phyloP scores from a whole-genome alignment of 2,329 filamentous ascomycete species.

The Trichothecium roseum region DNA sequence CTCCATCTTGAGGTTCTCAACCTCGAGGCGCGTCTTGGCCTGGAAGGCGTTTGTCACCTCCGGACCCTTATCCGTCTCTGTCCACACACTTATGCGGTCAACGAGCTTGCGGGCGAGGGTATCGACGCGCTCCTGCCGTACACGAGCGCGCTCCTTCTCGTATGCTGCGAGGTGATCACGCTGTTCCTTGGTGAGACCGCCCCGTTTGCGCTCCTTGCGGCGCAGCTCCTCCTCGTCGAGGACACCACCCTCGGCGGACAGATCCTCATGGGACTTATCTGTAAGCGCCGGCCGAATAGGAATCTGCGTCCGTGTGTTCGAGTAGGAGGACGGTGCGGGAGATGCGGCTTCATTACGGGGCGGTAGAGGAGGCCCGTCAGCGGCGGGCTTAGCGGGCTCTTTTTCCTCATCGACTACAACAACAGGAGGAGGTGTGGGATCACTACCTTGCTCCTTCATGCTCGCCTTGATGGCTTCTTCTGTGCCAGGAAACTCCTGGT shows the following conservation, averaged over 20 bases:
- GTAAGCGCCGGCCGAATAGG: slow-evolving; percentile 78
- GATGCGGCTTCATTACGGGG: slow-evolving; percentile 25
- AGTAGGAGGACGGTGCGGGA: slow-evolving; percentile 27
- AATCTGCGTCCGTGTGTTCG: slow-evolving; percentile 41
- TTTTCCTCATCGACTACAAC: slow-evolving; percentile 31
- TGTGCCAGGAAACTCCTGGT: slow-evolving; percentile 45
- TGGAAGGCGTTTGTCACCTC: slow-evolving; percentile 86
- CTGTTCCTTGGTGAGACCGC: slow-evolving; percentile 79
- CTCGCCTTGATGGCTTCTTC: slow-evolving; percentile 47
- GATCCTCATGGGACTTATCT: slow-evolving; percentile 61
- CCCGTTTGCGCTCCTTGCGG: slow-evolving; percentile 71
- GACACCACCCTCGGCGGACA: slow-evolving; percentile 54
- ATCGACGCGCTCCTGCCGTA: slow-evolving; percentile 83
- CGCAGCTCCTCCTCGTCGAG: slow-evolving; percentile 46
- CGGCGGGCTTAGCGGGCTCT: slow-evolving; percentile 10
- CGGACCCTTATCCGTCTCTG: slow-evolving; percentile 81
- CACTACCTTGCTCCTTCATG: slow-evolving; percentile 27
- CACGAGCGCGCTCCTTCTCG: slow-evolving; percentile 72
- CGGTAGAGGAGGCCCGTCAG: slow-evolving; percentile 13
- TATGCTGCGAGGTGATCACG: slow-evolving; percentile 82
- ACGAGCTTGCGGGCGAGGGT: slow-evolving; percentile 76
- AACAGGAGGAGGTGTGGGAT: slow-evolving; percentile 19
- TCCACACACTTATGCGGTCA: slow-evolving; percentile 88
- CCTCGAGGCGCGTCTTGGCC: slow-evolving; percentile 87
- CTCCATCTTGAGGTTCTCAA: slow-evolving; percentile 99